Base-by-base conservation (phyloP, 1,284 basidiomycete species). In the Termitomyces sp. region DNA sequence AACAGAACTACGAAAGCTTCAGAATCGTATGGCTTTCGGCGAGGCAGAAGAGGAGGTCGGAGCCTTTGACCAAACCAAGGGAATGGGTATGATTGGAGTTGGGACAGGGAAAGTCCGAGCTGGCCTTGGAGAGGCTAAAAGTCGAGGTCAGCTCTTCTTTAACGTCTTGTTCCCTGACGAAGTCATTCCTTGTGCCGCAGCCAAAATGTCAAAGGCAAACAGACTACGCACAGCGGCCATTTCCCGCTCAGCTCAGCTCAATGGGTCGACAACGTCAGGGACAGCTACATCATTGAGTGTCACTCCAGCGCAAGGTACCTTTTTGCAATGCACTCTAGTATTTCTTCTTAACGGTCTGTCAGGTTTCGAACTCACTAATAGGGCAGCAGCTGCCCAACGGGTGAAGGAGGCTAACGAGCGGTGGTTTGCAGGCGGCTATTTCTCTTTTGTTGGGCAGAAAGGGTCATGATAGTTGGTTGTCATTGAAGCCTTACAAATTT, bases 21-120 rank as follows among this genome's bases (percentile, higher is more conserved):
- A 98, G 73, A 99, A 99, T 71, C 84, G 97, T 46, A 89, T 99
- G 86, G 86, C 82, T 60, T 99, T 99, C 65, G 97, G 97, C 53
- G 89, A 96, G 72, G 89, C 88, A 1, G 97, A 99, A 69, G 89
- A 96, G 65, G 97, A 99, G 71, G 89, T 94, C 21, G 94, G 93
- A 38, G 92, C 94, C 19, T 97, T 94, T 67, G 97, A 98, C 73
- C 89, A 98, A 77, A 94, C 92, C 10, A 91, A 94, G 72, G 97
- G 97, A 5, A 73, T 99, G 67, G 97, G 97, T 60, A 98, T 99
- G 94, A 92, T 98, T 60, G 93, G 93, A 44, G 81, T 79, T 50
- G 75, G 83, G 17, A 87, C 86, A 15, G 96, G 96, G 31, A 92
- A 90, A 70, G 88, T 99, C 45, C 80, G 96, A 53, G 94, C 93